These are phyloP conservation scores for Stentor roeselii DNA, from an alignment of 73 alveolate genomes.

Conservation along the genomic window DNA sequence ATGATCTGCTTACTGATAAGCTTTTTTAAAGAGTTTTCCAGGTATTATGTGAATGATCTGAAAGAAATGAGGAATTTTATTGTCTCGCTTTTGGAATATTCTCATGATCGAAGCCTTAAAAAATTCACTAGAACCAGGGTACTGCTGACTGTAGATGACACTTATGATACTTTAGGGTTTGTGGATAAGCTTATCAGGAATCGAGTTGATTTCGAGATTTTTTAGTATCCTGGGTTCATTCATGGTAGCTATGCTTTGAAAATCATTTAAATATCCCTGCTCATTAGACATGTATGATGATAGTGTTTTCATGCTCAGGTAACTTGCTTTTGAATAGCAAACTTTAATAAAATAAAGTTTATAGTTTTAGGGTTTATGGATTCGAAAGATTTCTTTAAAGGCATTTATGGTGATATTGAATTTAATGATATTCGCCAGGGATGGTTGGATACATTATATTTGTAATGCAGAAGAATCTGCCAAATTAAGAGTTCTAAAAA, in stretches of 20 bases:
- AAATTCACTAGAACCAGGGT: constrained; percentile 41
- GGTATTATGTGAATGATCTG: constrained; percentile 63
- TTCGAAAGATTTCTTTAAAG: too few relatives aligned
- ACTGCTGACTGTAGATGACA: constrained; percentile 54
- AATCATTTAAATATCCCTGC: too few relatives aligned
- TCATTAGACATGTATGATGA: too few relatives aligned
- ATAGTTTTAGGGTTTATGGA: too few relatives aligned
- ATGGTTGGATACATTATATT: too few relatives aligned
- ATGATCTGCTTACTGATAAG: constrained; percentile 67
- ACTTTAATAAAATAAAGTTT: too few relatives aligned
- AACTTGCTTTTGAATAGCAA: too few relatives aligned
- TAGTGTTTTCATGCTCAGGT: too few relatives aligned
- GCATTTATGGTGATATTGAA: too few relatives aligned
- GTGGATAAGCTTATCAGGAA: background rate
- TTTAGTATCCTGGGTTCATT: background rate
- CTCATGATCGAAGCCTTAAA: constrained; percentile 30
- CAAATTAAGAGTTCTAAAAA: too few relatives aligned
- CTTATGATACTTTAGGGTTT: constrained; percentile 16
- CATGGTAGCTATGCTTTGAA: background rate
- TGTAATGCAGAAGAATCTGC: too few relatives aligned
- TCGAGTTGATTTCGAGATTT: background rate
- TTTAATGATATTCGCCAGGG: too few relatives aligned
- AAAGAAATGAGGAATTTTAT: constrained; percentile 55
- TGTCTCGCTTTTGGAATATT: constrained; percentile 43
- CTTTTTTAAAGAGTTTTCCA: constrained; percentile 72